A percentile compares a stretch with the other conserved stretches of the same genome.
phyloP scores from a whole-genome alignment of 2,329 filamentous ascomycete species.

The Alternaria hordeiaustralica region DNA sequence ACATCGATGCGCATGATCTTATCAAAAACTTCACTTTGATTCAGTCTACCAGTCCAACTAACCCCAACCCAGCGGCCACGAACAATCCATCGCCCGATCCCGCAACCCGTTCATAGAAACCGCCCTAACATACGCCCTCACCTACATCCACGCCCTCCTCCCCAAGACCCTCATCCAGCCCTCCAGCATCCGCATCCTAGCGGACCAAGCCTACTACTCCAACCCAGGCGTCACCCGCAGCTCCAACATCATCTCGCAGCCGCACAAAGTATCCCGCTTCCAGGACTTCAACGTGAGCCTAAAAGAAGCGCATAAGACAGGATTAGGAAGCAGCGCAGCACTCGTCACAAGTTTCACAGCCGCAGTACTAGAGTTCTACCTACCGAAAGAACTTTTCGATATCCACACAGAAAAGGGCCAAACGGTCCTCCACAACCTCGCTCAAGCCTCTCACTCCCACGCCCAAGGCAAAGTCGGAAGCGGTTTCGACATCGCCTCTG shows the following conservation, averaged over 20 bases:
- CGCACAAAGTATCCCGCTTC: slow-evolving; percentile 63
- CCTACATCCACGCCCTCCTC: slow-evolving; percentile 69
- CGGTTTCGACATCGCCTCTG: slow-evolving; percentile 92
- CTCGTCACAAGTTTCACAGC: slow-evolving; percentile 88
- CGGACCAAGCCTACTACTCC: slow-evolving; percentile 97
- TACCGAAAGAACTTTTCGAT: slow-evolving; percentile 64
- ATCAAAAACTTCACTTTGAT: not conserved
- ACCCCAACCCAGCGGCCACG: slow-evolving; percentile 36
- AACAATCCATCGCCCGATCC: slow-evolving; percentile 51
- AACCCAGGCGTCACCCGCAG: slow-evolving; percentile 30
- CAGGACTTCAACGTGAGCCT: slow-evolving; percentile 78
- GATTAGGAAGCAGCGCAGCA: slow-evolving; percentile 91
- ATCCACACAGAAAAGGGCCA: slow-evolving; percentile 62
- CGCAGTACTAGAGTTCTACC: slow-evolving; percentile 77
- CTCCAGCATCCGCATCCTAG: slow-evolving; percentile 81
- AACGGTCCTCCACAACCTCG: slow-evolving; percentile 82
- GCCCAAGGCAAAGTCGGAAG: slow-evolving; percentile 97
- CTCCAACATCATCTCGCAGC: not conserved
- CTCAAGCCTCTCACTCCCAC: slow-evolving; percentile 91
- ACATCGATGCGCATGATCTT: not conserved
- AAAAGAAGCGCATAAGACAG: slow-evolving; percentile 87
- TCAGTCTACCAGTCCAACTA: not conserved
- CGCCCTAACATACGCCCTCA: slow-evolving; percentile 84
- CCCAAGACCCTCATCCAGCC: slow-evolving; percentile 66
- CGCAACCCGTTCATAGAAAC: slow-evolving; percentile 92